These are phyloP conservation scores for Solanum appendiculatum DNA, from an alignment of 257 asterid genomes.

Conservation along the genomic window DNA sequence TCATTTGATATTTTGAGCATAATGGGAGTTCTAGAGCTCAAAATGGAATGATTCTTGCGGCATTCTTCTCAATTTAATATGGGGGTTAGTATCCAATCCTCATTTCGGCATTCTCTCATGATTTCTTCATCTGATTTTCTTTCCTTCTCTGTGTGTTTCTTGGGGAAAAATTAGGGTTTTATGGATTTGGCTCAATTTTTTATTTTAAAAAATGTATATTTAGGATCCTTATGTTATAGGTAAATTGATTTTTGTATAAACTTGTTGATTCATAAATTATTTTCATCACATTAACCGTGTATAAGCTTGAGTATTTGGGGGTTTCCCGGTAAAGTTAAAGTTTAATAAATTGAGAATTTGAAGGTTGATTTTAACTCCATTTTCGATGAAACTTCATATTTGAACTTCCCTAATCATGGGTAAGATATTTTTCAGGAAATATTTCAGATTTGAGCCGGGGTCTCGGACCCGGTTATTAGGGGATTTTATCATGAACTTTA, in stretches of 20 bases:
- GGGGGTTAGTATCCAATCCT: too few species aligned
- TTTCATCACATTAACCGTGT: not conserved
- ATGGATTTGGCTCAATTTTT: not conserved
- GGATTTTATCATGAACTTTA: not conserved
- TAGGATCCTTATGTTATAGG: not conserved
- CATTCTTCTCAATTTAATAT: too few species aligned
- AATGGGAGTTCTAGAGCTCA: too few species aligned
- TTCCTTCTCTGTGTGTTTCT: too few species aligned
- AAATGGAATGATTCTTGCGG: too few species aligned
- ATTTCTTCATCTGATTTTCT: too few species aligned
- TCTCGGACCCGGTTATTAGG: not conserved
- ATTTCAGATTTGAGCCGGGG: not conserved
- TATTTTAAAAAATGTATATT: too few species aligned
- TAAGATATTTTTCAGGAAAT: too few species aligned
- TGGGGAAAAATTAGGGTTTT: too few species aligned
- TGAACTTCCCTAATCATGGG: not conserved
- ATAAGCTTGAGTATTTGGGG: not conserved
- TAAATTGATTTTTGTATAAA: not conserved
- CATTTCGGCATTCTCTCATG: too few species aligned
- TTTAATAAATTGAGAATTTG: not conserved
- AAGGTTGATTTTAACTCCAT: not conserved
- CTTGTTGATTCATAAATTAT: not conserved
- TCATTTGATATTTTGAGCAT: too few species aligned
- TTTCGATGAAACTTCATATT: too few species aligned
- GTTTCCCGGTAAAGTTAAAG: not conserved